Percentiles rank a stretch among this genome's conserved stretches.
Conservation (phyloP, 768 basidiomycete genomes). For the Leucocoprinus birnbaumii region DNA sequence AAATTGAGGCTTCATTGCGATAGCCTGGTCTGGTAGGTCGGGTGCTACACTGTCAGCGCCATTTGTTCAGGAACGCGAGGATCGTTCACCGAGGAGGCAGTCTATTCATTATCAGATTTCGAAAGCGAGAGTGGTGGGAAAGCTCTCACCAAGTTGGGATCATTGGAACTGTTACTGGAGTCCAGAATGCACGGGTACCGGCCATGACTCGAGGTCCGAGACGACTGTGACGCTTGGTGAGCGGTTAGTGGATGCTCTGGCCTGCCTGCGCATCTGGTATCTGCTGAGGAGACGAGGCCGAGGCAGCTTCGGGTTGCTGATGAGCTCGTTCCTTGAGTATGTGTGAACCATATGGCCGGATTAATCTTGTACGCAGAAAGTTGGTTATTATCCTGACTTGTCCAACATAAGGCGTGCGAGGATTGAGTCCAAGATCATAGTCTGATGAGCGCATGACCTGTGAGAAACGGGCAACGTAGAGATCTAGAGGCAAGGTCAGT, state of each 20-base stretch:
- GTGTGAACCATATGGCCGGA: constrained; percentile 84
- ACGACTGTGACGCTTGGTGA: constrained; percentile 78
- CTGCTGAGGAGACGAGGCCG: constrained; percentile 42
- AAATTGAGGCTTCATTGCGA: constrained; percentile 78
- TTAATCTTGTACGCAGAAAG: constrained; percentile 90
- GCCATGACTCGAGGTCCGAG: constrained; percentile 78
- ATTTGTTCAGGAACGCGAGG: constrained; percentile 88
- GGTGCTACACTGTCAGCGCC: constrained; percentile 82
- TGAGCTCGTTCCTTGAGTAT: constrained; percentile 87
- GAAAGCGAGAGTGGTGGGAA: not conserved
- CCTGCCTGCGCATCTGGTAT: constrained; percentile 90
- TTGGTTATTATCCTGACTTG: constrained; percentile 70
- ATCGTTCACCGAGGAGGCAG: constrained; percentile 83
- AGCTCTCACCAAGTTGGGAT: constrained; percentile 89
- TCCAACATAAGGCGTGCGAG: not conserved
- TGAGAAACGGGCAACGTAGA: not conserved
- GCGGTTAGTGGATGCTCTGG: constrained; percentile 83
- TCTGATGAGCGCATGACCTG: constrained; percentile 75
- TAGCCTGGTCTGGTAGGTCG: constrained; percentile 82
- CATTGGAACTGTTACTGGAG: constrained; percentile 87
- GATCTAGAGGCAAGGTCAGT: not conserved
- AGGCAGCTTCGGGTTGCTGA: constrained; percentile 23
- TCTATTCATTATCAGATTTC: constrained; percentile 33
- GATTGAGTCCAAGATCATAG: not conserved
- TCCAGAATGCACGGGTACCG: constrained; percentile 89